phyloP scores from a whole-genome alignment of 2,329 filamentous ascomycete species.

The Colletotrichum sp. region DNA sequence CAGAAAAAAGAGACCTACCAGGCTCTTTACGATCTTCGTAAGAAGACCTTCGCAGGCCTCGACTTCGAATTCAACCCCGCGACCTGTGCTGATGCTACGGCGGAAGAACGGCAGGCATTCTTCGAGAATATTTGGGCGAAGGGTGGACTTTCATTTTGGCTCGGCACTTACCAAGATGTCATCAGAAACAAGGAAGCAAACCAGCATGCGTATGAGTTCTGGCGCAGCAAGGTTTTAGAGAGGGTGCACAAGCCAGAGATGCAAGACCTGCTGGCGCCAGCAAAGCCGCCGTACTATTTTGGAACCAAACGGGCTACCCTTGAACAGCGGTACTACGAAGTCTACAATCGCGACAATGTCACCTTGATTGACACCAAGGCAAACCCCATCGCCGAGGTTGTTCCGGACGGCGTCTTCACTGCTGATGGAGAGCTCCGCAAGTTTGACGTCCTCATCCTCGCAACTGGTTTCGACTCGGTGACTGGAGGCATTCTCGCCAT shows the following conservation, averaged over 20 bases:
- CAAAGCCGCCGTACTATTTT: neutral
- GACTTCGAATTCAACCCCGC: neutral
- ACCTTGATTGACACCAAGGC: neutral
- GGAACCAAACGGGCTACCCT: neutral
- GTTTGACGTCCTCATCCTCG: neutral
- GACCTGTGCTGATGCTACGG: neutral
- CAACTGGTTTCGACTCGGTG: neutral
- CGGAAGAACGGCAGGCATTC: neutral
- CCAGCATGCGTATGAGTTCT: neutral
- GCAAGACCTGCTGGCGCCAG: neutral
- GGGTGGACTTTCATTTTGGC: neutral
- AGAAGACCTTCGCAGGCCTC: neutral
- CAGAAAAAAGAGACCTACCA: neutral
- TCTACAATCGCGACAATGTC: neutral
- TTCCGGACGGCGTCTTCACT: neutral
- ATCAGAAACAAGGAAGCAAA: neutral
- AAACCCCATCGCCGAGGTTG: neutral
- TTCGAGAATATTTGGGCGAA: neutral
- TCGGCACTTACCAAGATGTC: neutral
- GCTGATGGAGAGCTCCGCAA: neutral
- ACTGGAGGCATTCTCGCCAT: neutral
- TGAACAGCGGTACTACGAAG: neutral
- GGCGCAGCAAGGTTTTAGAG: neutral
- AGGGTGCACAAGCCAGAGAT: neutral
- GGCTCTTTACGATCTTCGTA: neutral